phyloP scores from a whole-genome alignment of 2,329 filamentous ascomycete species.

The Metarhizium sp. region DNA sequence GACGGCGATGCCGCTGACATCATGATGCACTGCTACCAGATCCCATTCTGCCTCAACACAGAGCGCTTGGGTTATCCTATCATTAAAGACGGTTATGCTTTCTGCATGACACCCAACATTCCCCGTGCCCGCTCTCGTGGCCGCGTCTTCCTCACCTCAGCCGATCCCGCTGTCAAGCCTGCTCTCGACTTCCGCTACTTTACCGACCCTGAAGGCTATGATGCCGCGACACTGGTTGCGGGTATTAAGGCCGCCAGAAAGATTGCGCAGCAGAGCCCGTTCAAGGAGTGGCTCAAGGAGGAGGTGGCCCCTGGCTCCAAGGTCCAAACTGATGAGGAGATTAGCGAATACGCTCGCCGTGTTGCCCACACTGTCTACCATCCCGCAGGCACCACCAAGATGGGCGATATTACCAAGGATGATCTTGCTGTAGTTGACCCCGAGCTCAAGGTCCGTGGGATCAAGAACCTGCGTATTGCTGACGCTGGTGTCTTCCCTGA shows the following conservation, averaged over 20 bases:
- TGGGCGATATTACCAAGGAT: conserved; percentile 66
- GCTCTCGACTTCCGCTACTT: conserved; percentile 86
- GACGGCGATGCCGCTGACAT: conserved; percentile 74
- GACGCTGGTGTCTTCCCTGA: conserved; percentile 84
- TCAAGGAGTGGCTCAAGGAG: conserved; percentile 73
- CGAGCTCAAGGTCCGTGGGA: conserved; percentile 60
- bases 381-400: conserved; percentile 81
- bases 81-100: conserved; percentile 63
- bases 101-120: conserved; percentile 92
- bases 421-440: conserved; percentile 71
- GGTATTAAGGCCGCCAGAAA: conserved; percentile 70
- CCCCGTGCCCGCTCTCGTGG: conserved; percentile 72
- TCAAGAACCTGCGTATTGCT: conserved; percentile 68
- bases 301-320: conserved; percentile 71
- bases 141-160: conserved; percentile 65
- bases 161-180: conserved; percentile 68
- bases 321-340: conserved; percentile 66
- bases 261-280: conserved; percentile 65
- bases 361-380: conserved; percentile 88
- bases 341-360: conserved; percentile 71
- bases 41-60: conserved; percentile 85
- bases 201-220: conserved; percentile 77
- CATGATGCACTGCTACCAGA: conserved; percentile 98
- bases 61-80: conserved; percentile 61
- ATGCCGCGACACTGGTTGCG: conserved; percentile 70